These are phyloP conservation scores for Rhizopus sp. DNA, from an alignment of 371 early-diverging fungal genomes.

Conservation along the genomic window DNA sequence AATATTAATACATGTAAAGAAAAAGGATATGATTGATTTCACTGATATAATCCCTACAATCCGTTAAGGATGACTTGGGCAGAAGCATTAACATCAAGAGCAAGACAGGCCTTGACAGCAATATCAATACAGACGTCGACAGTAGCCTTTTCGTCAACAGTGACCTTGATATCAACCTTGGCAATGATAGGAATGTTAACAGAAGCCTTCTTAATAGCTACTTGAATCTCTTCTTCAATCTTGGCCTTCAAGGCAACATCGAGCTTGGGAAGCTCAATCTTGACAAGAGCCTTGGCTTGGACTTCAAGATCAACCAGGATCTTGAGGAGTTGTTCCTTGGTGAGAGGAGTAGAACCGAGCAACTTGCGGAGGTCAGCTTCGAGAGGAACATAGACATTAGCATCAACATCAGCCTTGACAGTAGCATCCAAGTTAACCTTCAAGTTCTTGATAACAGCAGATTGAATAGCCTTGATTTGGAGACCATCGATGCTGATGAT, in stretches of 20 bases:
- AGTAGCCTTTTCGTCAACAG: constrained; percentile 8
- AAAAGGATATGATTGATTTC: background rate
- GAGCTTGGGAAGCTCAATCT: constrained; percentile 29
- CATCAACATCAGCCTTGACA: constrained; percentile 20
- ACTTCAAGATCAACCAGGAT: constrained; percentile 26
- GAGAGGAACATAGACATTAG: constrained; percentile 25
- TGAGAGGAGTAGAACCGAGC: constrained; percentile 13
- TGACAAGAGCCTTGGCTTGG: constrained; percentile 23
- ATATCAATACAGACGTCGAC: constrained; percentile 10
- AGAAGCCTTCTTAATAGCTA: constrained; percentile 23
- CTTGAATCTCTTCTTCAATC: constrained; percentile 16
- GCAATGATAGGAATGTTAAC: constrained; percentile 24
- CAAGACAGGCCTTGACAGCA: constrained; percentile 11
- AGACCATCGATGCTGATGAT: constrained; percentile 17
- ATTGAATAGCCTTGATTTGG: constrained; percentile 23
- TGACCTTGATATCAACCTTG: background rate
- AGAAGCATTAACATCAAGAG: constrained; percentile 15
- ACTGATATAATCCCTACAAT: background rate
- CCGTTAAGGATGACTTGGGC: constrained; percentile 12
- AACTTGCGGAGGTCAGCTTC: constrained; percentile 21
- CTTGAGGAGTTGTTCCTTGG: constrained; percentile 18
- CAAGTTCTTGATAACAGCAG: constrained; percentile 26
- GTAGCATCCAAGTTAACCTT: constrained; percentile 14
- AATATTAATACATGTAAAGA: background rate
- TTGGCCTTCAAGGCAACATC: constrained; percentile 19